Conservation (phyloP, 768 basidiomycete species). For the Leccinum fibrillosum region DNA sequence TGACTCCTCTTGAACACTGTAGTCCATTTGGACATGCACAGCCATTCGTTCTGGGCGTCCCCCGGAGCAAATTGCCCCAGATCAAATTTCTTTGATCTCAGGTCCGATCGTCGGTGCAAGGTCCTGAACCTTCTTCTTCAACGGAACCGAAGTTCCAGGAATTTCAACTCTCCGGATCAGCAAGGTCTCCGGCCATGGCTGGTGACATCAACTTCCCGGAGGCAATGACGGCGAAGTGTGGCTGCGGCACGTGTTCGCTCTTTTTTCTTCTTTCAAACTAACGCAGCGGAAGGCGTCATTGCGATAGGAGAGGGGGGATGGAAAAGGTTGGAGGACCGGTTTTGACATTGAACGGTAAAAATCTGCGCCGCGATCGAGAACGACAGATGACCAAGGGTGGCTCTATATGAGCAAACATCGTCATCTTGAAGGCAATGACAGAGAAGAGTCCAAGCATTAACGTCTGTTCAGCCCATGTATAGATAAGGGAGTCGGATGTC, state of each 20-base stretch:
- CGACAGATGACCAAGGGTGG: background rate
- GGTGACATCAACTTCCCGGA: conserved; percentile 52
- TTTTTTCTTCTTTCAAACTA: conserved; percentile 44
- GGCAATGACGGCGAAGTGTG: conserved; percentile 56
- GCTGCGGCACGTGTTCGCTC: conserved; percentile 37
- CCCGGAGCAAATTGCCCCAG: conserved; percentile 59
- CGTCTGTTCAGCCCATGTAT: background rate
- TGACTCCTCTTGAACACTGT: conserved; percentile 49
- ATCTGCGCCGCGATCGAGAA: background rate
- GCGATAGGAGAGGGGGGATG: conserved; percentile 57
- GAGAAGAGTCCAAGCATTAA: background rate
- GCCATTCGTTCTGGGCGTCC: conserved; percentile 62
- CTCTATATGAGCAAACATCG: background rate
- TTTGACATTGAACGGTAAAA: background rate
- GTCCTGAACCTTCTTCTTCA: conserved; percentile 53
- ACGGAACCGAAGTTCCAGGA: conserved; percentile 56
- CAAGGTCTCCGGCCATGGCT: conserved; percentile 58
- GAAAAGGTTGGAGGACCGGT: conserved; percentile 53
- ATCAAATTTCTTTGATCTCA: conserved; percentile 68
- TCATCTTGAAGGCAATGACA: no score
- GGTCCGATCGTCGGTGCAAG: conserved; percentile 74
- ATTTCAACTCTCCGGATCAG: conserved; percentile 65
- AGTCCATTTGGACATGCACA: conserved; percentile 44
- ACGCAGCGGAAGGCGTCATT: conserved; percentile 53
- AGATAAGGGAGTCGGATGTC: background rate